Percentiles rank a stretch among this genome's conserved stretches.
Conservation (phyloP, 2,329 filamentous ascomycete genomes). For the Hortaea sp. region DNA sequence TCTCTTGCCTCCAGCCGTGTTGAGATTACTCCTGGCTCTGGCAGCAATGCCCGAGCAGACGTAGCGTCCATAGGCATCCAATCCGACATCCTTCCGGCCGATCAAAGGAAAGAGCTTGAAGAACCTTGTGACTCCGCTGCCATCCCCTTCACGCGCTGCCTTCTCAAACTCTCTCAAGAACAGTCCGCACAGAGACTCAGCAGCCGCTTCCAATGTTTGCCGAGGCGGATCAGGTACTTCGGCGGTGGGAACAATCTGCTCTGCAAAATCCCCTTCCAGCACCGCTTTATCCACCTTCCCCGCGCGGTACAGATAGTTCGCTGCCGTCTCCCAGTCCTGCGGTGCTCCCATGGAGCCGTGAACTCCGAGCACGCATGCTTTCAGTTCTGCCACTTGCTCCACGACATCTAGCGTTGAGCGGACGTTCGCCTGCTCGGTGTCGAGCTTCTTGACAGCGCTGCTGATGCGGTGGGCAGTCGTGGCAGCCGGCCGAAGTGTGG, state of each 20-base stretch:
- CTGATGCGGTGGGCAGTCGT: slow-evolving; percentile 79
- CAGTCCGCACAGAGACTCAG: slow-evolving; percentile 78
- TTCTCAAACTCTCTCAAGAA: slow-evolving; percentile 94
- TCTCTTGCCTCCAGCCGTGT: slow-evolving; percentile 49
- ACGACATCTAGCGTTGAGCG: slow-evolving; percentile 85
- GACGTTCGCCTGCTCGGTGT: slow-evolving; percentile 83
- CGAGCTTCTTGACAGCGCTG: slow-evolving; percentile 73
- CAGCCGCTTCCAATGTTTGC: slow-evolving; percentile 75
- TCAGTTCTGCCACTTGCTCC: slow-evolving; percentile 92
- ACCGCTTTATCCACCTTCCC: slow-evolving; percentile 72
- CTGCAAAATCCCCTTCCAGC: slow-evolving; percentile 73
- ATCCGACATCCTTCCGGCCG: slow-evolving; percentile 72
- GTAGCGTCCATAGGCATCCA: slow-evolving; percentile 92
- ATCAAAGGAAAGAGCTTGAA: slow-evolving; percentile 98
- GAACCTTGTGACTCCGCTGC: slow-evolving; percentile 82
- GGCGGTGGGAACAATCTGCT: slow-evolving; percentile 85
- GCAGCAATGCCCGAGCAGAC: slow-evolving; percentile 90
- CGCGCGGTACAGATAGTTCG: slow-evolving; percentile 76
- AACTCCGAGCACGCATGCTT: slow-evolving; percentile 89
- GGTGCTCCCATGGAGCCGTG: slow-evolving; percentile 94
- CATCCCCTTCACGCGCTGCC: slow-evolving; percentile 77
- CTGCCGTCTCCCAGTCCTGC: slow-evolving; percentile 97
- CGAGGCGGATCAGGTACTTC: slow-evolving; percentile 89
- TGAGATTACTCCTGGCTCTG: slow-evolving; percentile 70
- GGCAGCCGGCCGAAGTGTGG: slow-evolving; percentile 80